Evolutionary conservation across 1,139 yeast species (phyloP).

Genomic region (Blastobotrys buckinghamii): DNA sequence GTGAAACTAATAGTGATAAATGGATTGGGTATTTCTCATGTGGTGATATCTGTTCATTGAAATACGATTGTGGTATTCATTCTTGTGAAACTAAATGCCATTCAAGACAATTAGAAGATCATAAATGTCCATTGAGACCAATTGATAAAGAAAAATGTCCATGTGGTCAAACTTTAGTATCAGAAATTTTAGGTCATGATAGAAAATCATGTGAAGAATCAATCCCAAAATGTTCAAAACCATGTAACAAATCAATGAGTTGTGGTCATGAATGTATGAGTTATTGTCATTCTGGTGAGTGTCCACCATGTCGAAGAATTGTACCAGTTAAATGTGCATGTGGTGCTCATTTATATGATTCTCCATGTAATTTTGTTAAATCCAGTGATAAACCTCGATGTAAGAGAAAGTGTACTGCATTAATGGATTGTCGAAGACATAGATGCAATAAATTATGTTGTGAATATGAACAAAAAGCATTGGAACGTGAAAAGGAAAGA

Average conservation of each 20-base stretch:
- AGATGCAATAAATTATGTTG: constrained; percentile 70
- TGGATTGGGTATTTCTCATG: constrained; percentile 69
- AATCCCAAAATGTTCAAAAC: constrained; percentile 62
- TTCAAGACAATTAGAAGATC: constrained; percentile 40
- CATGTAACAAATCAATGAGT: constrained; percentile 53
- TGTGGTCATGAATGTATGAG: constrained; percentile 72
- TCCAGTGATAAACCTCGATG: constrained; percentile 56
- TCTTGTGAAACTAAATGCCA: constrained; percentile 54
- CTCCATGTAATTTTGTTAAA: constrained; percentile 57
- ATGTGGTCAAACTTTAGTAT: constrained; percentile 57
- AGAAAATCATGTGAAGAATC: constrained; percentile 58
- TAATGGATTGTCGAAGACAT: constrained; percentile 77
- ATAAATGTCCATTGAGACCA: constrained; percentile 62
- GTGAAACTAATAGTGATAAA: constrained; percentile 26
- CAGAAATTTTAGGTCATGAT: constrained; percentile 36
- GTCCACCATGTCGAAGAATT: constrained; percentile 53
- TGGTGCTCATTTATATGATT: constrained; percentile 44
- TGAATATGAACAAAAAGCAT: constrained; percentile 55
- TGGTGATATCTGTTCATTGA: constrained; percentile 42
- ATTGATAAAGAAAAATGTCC: constrained; percentile 56
- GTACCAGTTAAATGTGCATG: constrained; percentile 49
- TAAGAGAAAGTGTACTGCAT: constrained; percentile 66
- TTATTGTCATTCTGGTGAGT: constrained; percentile 72
- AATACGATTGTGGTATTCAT: constrained; percentile 65
- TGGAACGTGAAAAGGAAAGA: constrained; percentile 52